Conservation (phyloP, 768 basidiomycete genomes). For the Lactarius deliciosus region DNA sequence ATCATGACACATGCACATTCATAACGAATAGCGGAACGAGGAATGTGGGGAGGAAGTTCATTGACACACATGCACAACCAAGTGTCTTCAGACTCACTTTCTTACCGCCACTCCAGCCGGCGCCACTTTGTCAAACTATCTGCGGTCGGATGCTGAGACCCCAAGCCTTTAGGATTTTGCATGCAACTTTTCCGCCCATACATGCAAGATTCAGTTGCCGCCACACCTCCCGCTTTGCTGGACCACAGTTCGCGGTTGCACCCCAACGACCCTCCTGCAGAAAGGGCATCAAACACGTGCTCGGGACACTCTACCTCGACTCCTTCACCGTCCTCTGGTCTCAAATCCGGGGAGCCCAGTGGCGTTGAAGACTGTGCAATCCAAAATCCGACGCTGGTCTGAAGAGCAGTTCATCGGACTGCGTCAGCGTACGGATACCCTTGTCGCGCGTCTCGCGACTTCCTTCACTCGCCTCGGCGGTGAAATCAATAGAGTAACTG, state of each 20-base stretch:
- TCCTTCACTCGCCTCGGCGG: slow-evolving; percentile 73
- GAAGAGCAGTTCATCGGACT: slow-evolving; percentile 39
- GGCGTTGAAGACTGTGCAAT: slow-evolving; percentile 13
- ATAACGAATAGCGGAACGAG: neutral
- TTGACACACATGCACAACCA: neutral
- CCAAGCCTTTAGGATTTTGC: slow-evolving; percentile 8
- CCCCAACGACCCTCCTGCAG: neutral
- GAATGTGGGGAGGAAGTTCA: slow-evolving; percentile 5
- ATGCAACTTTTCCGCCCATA: slow-evolving; percentile 2
- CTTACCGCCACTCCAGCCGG: neutral
- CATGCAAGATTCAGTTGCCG: slow-evolving; percentile 8
- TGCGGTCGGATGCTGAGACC: slow-evolving; percentile 21
- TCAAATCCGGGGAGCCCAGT: neutral
- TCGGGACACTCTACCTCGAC: slow-evolving; percentile 4
- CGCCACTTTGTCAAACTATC: neutral
- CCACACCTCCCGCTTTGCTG: neutral
- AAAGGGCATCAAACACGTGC: neutral
- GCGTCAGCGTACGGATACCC: slow-evolving; percentile 55
- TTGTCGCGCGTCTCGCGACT: slow-evolving; percentile 54
- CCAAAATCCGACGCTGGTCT: slow-evolving; percentile 46
- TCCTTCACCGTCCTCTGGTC: slow-evolving; percentile 1
- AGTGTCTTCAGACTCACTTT: neutral
- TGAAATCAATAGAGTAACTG: slow-evolving; percentile 83
- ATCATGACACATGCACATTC: slow-evolving; percentile 3
- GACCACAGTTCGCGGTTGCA: slow-evolving; percentile 13